Percentiles rank a stretch among this genome's conserved stretches.
These are phyloP conservation scores for Zymoseptoria crescenta DNA, from an alignment of 2,329 filamentous ascomycete genomes.

Conservation along the genomic window DNA sequence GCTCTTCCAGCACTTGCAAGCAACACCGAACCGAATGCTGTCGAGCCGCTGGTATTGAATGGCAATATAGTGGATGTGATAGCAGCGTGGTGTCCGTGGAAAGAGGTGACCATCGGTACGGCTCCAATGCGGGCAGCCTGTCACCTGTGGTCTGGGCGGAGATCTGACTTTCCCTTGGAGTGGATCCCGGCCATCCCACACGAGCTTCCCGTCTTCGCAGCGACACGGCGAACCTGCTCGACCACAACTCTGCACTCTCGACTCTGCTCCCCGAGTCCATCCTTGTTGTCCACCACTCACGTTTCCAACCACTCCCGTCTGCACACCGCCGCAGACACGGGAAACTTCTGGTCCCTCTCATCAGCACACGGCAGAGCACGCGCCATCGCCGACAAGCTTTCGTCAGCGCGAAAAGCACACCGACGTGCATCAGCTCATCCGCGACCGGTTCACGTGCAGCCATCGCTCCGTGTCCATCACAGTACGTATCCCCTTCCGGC, in stretches of 20 bases:
- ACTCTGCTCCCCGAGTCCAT: not conserved
- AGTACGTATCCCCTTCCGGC: not conserved
- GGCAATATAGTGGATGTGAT: not conserved
- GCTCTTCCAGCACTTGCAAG: not conserved
- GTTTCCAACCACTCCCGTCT: not conserved
- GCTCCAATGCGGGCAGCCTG: not conserved
- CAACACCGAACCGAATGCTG: not conserved
- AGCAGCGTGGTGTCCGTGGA: not conserved
- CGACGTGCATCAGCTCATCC: not conserved
- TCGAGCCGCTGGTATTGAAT: not conserved
- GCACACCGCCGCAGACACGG: not conserved
- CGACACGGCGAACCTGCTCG: not conserved
- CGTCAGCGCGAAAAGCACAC: not conserved
- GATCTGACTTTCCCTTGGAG: not conserved
- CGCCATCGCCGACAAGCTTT: not conserved
- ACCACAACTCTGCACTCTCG: not conserved
- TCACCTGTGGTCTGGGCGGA: not conserved
- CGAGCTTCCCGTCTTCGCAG: not conserved
- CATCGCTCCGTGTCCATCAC: not conserved
- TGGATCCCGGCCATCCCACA: not conserved
- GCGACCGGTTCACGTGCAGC: not conserved
- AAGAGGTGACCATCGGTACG: too few species aligned
- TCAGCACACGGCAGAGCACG: not conserved
- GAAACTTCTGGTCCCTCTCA: not conserved
- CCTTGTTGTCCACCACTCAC: not conserved